Conservation (phyloP, 179 eudicot genomes). For the Amaranthus tricolor region DNA sequence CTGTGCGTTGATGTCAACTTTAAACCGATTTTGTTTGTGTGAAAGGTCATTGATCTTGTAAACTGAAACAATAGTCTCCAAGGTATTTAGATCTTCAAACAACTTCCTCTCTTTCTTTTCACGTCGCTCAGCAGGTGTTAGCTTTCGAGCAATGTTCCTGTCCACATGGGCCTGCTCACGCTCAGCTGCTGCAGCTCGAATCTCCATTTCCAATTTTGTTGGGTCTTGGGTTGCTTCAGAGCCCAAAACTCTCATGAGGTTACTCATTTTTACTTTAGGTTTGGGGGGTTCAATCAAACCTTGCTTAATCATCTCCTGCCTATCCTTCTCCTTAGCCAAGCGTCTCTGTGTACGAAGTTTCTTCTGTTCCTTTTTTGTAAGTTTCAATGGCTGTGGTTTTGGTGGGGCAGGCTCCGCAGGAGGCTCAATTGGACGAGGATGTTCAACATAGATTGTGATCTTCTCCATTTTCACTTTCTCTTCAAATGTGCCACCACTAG, state of each 20-base stretch:
- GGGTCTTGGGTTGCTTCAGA: slow-evolving; percentile 98
- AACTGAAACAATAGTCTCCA: slow-evolving; percentile 79
- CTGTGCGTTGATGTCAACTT: slow-evolving; percentile 91
- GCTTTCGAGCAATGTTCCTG: slow-evolving; percentile 88
- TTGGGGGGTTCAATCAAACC: slow-evolving; percentile 92
- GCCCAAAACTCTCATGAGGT: slow-evolving; percentile 88
- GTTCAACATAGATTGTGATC: slow-evolving; percentile 83
- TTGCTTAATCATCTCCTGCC: slow-evolving; percentile 97
- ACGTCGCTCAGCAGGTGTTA: slow-evolving; percentile 90
- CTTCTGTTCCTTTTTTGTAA: slow-evolving; percentile 95
- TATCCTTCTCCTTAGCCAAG: slow-evolving; percentile 74
- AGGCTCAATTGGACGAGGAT: slow-evolving; percentile 90
- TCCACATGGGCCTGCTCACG: slow-evolving; percentile 97
- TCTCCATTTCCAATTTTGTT: slow-evolving; percentile 79
- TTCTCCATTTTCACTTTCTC: slow-evolving; percentile 66
- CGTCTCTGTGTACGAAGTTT: slow-evolving; percentile 91
- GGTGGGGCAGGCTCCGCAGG: slow-evolving; percentile 92
- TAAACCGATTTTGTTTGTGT: slow-evolving; percentile 69
- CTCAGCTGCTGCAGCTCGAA: slow-evolving; percentile 92
- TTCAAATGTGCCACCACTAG: slow-evolving; percentile 40
- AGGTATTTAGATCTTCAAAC: slow-evolving; percentile 66
- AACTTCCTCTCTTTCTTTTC: slow-evolving; percentile 93
- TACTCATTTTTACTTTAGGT: slow-evolving; percentile 95
- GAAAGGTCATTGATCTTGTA: slow-evolving; percentile 80
- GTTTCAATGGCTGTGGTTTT: slow-evolving; percentile 89